Percentiles rank a stretch among this genome's conserved stretches.
phyloP scores from a whole-genome alignment of 169 alveolate genomes.

The Plasmodium sp. region DNA sequence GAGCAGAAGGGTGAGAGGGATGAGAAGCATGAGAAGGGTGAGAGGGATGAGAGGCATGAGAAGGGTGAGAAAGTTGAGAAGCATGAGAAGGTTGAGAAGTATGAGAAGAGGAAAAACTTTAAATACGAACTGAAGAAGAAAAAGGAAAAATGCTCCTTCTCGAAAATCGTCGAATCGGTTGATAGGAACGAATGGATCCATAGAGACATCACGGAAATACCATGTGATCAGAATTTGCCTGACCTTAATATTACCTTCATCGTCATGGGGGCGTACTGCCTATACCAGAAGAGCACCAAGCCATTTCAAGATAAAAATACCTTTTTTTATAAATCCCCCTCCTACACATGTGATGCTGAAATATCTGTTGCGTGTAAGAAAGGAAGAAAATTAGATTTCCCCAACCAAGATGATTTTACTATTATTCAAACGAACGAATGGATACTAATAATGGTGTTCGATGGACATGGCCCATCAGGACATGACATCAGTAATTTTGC shows the following conservation, averaged over 20 bases:
- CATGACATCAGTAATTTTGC: conserved; percentile 86
- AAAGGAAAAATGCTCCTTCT: conserved; percentile 63
- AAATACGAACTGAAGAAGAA: conserved; percentile 56
- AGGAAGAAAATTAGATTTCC: conserved; percentile 83
- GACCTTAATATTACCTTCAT: conserved; percentile 50
- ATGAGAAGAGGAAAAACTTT: conserved; percentile 16
- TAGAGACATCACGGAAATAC: conserved; percentile 59
- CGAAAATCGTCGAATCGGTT: conserved; percentile 55
- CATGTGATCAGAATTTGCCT: conserved; percentile 52
- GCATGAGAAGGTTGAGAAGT: background rate
- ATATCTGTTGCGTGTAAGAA: conserved; percentile 78
- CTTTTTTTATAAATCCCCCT: conserved; percentile 72
- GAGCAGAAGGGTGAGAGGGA: background rate
- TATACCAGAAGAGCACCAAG: conserved; percentile 38
- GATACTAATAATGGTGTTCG: conserved; percentile 85
- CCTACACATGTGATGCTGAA: conserved; percentile 75
- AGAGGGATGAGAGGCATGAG: no score
- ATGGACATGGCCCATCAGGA: conserved; percentile 90
- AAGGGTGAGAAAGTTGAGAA: no score
- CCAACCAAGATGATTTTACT: conserved; percentile 86
- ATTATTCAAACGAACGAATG: conserved; percentile 79
- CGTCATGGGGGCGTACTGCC: conserved; percentile 69
- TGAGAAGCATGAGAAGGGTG: no score
- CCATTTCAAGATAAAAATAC: conserved; percentile 75
- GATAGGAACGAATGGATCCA: conserved; percentile 28